Evolutionary conservation across 768 basidiomycete genomes (phyloP).

Genomic region (Saitozyma sp.): DNA sequence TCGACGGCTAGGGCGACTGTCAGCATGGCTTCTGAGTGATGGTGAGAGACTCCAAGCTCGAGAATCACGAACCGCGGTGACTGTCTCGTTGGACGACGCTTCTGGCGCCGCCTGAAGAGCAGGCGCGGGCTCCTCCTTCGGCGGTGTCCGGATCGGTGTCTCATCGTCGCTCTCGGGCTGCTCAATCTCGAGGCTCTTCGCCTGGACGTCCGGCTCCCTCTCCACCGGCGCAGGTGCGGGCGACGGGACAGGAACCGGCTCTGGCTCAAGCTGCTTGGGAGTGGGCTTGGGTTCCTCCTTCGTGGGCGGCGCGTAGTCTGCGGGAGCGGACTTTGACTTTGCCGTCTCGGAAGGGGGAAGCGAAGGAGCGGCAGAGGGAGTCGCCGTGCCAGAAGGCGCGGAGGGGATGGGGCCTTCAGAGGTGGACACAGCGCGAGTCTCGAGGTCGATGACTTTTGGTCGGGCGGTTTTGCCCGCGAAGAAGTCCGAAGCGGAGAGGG

Average conservation of each 20-base stretch:
- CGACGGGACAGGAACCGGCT: conserved; percentile 6
- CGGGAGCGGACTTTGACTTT: no score
- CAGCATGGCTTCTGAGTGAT: background rate
- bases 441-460: conserved; percentile 77
- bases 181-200: conserved; percentile 41
- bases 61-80: conserved; percentile 18
- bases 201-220: conserved; percentile 16
- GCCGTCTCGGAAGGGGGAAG: conserved; percentile 4
- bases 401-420: conserved; percentile 42
- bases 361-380: conserved; percentile 5
- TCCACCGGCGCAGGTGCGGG: conserved; percentile 10
- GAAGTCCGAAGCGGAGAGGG: conserved; percentile 79
- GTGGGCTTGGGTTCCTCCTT: conserved; percentile 2
- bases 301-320: no score
- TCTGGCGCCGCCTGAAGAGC: no score
- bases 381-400: conserved; percentile 1
- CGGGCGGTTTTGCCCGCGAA: conserved; percentile 75
- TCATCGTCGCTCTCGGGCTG: conserved; percentile 45
- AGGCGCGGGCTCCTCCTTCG: conserved; percentile 8
- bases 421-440: conserved; percentile 59
- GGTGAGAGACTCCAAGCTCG: background rate
- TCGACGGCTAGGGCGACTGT: conserved; percentile 23
- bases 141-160: conserved; percentile 11
- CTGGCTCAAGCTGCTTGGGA: conserved; percentile 15
- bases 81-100: background rate